A percentile compares a stretch with the other conserved stretches of the same genome.
Conservation (phyloP, 306 rosid species). For the Sechiopsis laciniata region DNA sequence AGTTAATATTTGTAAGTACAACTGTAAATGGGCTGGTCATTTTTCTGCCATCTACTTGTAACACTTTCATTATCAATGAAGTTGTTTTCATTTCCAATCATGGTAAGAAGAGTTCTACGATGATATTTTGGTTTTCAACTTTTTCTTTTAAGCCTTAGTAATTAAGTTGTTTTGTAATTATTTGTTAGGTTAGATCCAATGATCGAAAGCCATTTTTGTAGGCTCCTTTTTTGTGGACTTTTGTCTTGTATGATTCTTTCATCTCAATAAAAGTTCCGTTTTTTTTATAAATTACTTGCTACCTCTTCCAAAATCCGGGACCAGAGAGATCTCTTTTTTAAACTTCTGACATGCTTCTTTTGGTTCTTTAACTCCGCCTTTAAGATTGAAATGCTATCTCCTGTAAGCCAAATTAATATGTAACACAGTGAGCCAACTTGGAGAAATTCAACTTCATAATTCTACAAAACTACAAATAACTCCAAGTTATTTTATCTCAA, state of each 20-base stretch:
- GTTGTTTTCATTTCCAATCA: too few relatives aligned
- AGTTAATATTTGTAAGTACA: not conserved
- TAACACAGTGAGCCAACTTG: slow-evolving; percentile 6
- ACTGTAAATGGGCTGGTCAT: not conserved
- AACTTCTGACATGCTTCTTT: slow-evolving; percentile 80
- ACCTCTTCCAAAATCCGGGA: slow-evolving; percentile 97
- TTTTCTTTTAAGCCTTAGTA: too few relatives aligned
- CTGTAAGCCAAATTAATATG: slow-evolving; percentile 39
- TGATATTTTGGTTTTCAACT: too few relatives aligned
- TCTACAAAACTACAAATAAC: not conserved
- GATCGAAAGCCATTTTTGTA: too few relatives aligned
- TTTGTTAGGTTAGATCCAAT: too few relatives aligned
- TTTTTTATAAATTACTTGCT: slow-evolving; percentile 20
- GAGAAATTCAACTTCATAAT: not conserved
- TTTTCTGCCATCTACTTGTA: not conserved
- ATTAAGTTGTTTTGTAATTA: too few relatives aligned
- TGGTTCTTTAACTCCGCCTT: slow-evolving; percentile 91
- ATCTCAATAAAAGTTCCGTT: too few relatives aligned
- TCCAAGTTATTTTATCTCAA: slow-evolving; percentile 11
- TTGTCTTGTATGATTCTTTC: too few relatives aligned
- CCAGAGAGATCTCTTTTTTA: slow-evolving; percentile 97
- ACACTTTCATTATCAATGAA: too few relatives aligned
- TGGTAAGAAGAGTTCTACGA: too few relatives aligned
- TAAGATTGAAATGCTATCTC: slow-evolving; percentile 89
- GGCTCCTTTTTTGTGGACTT: too few relatives aligned